phyloP scores from a whole-genome alignment of 176 grass and related monocot genomes.

The Carex kokanica region DNA sequence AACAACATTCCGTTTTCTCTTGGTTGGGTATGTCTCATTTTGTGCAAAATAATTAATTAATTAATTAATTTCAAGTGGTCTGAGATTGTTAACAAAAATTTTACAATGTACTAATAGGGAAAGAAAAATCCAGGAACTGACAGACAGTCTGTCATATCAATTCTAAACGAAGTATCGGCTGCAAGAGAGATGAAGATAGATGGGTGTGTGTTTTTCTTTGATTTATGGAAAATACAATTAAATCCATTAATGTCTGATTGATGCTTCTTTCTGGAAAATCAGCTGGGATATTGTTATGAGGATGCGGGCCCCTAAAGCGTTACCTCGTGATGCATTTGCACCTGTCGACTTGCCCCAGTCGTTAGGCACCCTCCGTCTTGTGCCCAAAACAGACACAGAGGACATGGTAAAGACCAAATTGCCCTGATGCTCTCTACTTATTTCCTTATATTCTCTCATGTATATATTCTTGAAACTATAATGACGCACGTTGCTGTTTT shows the following conservation, averaged over 20 bases:
- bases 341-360: conserved; percentile 75
- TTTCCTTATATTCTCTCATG: not conserved
- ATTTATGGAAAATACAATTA: not conserved
- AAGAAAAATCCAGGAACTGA: conserved; percentile 92
- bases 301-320: conserved; percentile 59
- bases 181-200: conserved; percentile 85
- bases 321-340: conserved; percentile 54
- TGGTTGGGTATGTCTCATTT: conserved; percentile 74
- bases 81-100: conserved; percentile 7
- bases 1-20: conserved; percentile 98
- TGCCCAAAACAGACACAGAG: conserved; percentile 53
- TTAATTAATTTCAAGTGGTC: not conserved
- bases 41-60: not conserved
- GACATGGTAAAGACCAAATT: conserved; percentile 52
- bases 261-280: conserved; percentile 29
- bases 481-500: not conserved
- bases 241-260: conserved; percentile 4
- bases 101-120: conserved; percentile 53
- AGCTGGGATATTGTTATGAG: conserved; percentile 96
- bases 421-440: not conserved
- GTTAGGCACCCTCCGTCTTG: conserved; percentile 52
- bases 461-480: not conserved
- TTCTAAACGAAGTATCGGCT: conserved; percentile 67
- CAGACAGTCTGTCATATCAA: conserved; percentile 52
- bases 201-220: conserved; percentile 48